A percentile compares a stretch with the other conserved stretches of the same genome.
Conservation (phyloP, 306 rosid species). For the Luffa aegyptiaca region DNA sequence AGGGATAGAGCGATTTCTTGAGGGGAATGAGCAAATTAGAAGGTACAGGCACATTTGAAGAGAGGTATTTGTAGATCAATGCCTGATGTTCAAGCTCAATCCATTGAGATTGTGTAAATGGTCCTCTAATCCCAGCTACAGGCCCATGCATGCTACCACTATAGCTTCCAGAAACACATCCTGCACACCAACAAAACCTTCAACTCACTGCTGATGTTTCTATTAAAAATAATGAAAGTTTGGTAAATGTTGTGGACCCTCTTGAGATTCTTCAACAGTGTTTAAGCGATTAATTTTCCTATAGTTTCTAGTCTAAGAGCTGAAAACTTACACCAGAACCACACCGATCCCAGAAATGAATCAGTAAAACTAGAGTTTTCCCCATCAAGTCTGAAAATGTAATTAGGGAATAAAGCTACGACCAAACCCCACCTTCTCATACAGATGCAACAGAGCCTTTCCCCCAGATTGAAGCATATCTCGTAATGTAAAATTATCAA, state of each 20-base stretch:
- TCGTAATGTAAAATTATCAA: background rate
- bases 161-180: slow-evolving; percentile 27
- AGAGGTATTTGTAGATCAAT: slow-evolving; percentile 46
- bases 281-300: background rate
- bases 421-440: background rate
- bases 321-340: background rate
- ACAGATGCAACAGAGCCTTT: background rate
- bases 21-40: slow-evolving; percentile 40
- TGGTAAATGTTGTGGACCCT: background rate
- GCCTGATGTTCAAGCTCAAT: slow-evolving; percentile 54
- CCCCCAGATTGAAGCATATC: background rate
- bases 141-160: slow-evolving; percentile 32
- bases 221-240: background rate
- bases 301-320: background rate
- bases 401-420: background rate
- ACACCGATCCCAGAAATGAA: slow-evolving; percentile 3
- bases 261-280: background rate
- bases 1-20: slow-evolving; percentile 34
- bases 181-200: slow-evolving; percentile 18
- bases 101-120: slow-evolving; percentile 51
- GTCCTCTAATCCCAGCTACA: slow-evolving; percentile 26
- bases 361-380: background rate
- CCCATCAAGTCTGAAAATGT: background rate
- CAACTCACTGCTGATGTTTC: background rate
- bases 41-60: slow-evolving; percentile 38